Evolutionary conservation across 345 rosid genomes (phyloP).

Genomic region (Jatropha curcas): DNA sequence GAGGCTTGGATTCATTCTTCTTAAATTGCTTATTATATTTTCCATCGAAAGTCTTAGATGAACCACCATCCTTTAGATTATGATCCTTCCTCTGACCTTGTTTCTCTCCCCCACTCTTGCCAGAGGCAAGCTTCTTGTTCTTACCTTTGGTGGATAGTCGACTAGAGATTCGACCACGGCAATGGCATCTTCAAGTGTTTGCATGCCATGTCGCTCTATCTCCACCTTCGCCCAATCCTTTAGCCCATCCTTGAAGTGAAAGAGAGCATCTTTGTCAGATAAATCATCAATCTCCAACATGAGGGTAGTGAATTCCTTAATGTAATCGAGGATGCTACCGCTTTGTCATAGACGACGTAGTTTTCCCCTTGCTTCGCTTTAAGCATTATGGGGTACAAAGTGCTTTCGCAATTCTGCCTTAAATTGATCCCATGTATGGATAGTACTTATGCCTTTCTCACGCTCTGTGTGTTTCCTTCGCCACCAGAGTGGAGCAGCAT

Average conservation of each 20-base stretch:
- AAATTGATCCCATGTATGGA: not conserved
- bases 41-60: not conserved
- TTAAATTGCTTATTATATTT: too few species aligned
- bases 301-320: not conserved
- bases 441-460: not conserved
- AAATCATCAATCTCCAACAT: not conserved
- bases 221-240: too few species aligned
- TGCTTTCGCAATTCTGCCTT: not conserved
- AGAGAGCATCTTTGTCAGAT: too few species aligned
- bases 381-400: not conserved
- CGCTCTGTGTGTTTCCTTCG: not conserved
- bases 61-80: not conserved
- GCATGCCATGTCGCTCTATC: not conserved
- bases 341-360: not conserved
- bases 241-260: too few species aligned
- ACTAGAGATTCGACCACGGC: not conserved
- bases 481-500: not conserved
- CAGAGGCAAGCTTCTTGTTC: too few species aligned
- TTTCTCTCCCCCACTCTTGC: too few species aligned
- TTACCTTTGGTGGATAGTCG: not conserved
- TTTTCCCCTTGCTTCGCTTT: not conserved
- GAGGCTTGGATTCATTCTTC: not conserved
- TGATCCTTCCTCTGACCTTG: not conserved
- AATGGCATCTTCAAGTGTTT: not conserved
- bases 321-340: not conserved